A percentile compares a stretch with the other conserved stretches of the same genome.
phyloP scores from a whole-genome alignment of 75 land plant species.

The Picea sitchensis region DNA sequence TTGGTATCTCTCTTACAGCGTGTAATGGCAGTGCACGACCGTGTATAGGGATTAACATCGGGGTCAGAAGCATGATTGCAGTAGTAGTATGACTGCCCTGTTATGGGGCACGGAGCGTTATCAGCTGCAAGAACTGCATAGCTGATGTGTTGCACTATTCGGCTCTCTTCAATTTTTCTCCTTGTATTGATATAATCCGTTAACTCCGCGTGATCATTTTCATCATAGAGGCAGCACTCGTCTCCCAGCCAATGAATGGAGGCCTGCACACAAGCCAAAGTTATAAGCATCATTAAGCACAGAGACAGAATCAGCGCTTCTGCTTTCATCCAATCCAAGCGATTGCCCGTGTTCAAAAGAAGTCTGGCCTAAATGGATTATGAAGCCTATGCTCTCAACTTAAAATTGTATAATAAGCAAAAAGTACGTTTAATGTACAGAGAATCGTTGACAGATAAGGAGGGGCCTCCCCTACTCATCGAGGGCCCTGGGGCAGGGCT shows the following conservation, averaged over 20 bases:
- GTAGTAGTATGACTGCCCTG: constrained; percentile 8
- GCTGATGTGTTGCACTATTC: background rate
- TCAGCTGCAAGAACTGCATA: constrained; percentile 7
- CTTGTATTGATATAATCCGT: too few species aligned
- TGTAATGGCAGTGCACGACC: constrained; percentile 4
- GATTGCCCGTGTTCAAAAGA: background rate
- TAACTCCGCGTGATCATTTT: background rate
- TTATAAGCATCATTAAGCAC: background rate
- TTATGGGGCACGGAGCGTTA: background rate
- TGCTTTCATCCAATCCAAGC: background rate
- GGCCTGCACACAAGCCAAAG: background rate
- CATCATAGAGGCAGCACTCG: background rate
- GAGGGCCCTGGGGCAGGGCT: too few species aligned
- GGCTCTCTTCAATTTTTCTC: background rate
- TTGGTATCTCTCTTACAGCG: constrained; percentile 7
- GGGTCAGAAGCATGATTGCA: constrained; percentile 2
- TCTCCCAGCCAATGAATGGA: background rate
- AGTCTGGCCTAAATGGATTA: background rate
- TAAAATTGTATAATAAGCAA: too few species aligned
- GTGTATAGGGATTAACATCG: background rate
- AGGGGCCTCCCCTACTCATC: too few species aligned
- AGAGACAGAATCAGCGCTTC: background rate
- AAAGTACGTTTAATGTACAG: too few species aligned
- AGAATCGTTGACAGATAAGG: too few species aligned
- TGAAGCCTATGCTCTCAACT: too few species aligned